phyloP scores from a whole-genome alignment of 1,284 basidiomycete genomes.

The Ceratobasidium sp. region DNA sequence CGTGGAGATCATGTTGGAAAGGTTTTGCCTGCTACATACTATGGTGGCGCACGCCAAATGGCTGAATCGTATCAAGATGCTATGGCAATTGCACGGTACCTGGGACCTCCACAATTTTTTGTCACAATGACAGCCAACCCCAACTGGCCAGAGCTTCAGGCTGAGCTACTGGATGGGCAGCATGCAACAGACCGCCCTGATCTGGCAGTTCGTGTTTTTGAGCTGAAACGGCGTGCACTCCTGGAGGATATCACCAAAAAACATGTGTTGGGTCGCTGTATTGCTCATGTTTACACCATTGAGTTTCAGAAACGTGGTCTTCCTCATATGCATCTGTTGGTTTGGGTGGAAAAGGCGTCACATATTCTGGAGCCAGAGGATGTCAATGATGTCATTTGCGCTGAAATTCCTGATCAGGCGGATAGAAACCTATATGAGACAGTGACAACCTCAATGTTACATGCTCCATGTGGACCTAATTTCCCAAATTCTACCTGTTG shows the following conservation, averaged over 20 bases:
- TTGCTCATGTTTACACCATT: slow-evolving; percentile 55
- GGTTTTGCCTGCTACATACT: slow-evolving; percentile 56
- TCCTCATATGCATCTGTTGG: no score
- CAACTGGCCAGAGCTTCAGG: slow-evolving; percentile 55
- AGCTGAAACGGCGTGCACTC: slow-evolving; percentile 53
- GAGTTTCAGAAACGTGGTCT: slow-evolving; percentile 62
- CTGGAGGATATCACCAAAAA: slow-evolving; percentile 52
- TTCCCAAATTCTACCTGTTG: no score
- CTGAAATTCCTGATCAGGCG: no score
- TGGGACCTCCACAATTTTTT: slow-evolving; percentile 54
- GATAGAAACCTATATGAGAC: no score
- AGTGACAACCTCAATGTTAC: no score
- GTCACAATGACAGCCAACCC: slow-evolving; percentile 60
- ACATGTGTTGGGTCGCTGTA: slow-evolving; percentile 48
- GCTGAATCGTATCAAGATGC: slow-evolving; percentile 55
- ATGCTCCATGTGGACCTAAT: no score
- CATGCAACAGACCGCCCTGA: slow-evolving; percentile 55
- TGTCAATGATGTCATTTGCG: no score
- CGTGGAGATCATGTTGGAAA: slow-evolving; percentile 48
- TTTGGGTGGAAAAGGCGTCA: no score
- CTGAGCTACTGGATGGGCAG: slow-evolving; percentile 52
- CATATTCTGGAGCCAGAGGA: no score
- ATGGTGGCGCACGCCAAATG: slow-evolving; percentile 54
- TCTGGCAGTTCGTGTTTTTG: slow-evolving; percentile 57
- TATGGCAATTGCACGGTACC: slow-evolving; percentile 53